Conservation (phyloP, 2,329 filamentous ascomycete genomes). For the Phyllachora maydis region DNA sequence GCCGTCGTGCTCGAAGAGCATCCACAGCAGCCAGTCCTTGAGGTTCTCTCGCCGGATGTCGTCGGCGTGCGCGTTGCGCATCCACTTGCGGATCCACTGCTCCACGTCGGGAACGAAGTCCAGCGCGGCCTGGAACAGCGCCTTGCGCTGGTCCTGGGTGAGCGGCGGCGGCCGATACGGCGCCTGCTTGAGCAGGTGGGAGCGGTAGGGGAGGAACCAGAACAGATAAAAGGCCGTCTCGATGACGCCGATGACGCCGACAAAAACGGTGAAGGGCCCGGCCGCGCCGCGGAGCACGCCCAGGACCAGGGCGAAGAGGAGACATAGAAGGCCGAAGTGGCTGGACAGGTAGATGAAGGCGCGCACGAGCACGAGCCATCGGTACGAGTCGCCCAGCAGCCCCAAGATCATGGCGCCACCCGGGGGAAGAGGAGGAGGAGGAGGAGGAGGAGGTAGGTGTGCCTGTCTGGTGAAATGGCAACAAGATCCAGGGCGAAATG, state of each 20-base stretch:
- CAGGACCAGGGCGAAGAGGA: background rate
- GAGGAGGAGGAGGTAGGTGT: too few relatives aligned
- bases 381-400: background rate
- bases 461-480: too few relatives aligned
- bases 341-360: background rate
- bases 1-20: conserved; percentile 30
- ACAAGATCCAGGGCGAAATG: too few relatives aligned
- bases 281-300: background rate
- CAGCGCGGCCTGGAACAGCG: background rate
- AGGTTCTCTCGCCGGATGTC: conserved; percentile 49
- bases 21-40: conserved; percentile 46
- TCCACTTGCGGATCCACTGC: background rate
- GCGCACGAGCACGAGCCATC: background rate
- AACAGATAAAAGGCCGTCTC: background rate
- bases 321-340: background rate
- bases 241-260: background rate
- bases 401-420: too few relatives aligned
- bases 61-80: conserved; percentile 17
- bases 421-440: too few relatives aligned
- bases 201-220: background rate
- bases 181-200: background rate
- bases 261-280: background rate
- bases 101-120: background rate
- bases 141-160: background rate
- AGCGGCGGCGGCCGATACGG: background rate